These are phyloP conservation scores for Evernia prunastri DNA, from an alignment of 495 filamentous ascomycete species.

Conservation along the genomic window DNA sequence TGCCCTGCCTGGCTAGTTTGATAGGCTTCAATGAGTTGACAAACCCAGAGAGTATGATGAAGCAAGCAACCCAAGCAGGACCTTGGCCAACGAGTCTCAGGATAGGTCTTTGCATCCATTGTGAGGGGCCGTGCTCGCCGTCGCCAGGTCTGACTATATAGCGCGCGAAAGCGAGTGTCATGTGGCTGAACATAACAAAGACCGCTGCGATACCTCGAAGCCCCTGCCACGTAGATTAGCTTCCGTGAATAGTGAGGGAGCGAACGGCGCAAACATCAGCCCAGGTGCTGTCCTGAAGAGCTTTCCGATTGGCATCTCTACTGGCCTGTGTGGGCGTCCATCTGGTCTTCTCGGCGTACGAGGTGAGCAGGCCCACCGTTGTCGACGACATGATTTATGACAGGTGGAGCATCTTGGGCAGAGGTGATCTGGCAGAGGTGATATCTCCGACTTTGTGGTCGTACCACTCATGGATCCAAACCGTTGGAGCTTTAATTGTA, in stretches of 20 bases:
- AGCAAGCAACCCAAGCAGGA: constrained; percentile 51
- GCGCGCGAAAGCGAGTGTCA: constrained; percentile 46
- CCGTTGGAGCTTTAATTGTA: not conserved
- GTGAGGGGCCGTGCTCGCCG: constrained; percentile 34
- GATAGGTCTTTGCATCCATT: constrained; percentile 46
- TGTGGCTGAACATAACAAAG: constrained; percentile 49
- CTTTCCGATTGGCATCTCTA: constrained; percentile 18
- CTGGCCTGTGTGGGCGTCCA: constrained; percentile 20
- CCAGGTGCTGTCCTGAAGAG: constrained; percentile 23
- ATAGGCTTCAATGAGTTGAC: constrained; percentile 29
- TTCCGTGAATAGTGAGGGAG: constrained; percentile 7
- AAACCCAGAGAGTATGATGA: constrained; percentile 32
- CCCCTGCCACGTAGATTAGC: constrained; percentile 34
- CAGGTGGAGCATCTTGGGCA: not conserved
- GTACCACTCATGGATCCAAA: not conserved
- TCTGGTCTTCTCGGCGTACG: constrained; percentile 17
- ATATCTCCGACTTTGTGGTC: not conserved
- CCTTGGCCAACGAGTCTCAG: constrained; percentile 51
- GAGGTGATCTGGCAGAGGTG: too few relatives aligned
- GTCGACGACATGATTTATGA: constrained; percentile 16
- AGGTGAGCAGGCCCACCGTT: constrained; percentile 22
- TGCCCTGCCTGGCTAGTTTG: constrained; percentile 24
- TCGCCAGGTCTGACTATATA: constrained; percentile 44
- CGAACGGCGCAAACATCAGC: constrained; percentile 20
- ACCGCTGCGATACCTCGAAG: constrained; percentile 50